phyloP scores from a whole-genome alignment of 2,329 filamentous ascomycete species.

The Immersiporthe knoxdaviesiana region DNA sequence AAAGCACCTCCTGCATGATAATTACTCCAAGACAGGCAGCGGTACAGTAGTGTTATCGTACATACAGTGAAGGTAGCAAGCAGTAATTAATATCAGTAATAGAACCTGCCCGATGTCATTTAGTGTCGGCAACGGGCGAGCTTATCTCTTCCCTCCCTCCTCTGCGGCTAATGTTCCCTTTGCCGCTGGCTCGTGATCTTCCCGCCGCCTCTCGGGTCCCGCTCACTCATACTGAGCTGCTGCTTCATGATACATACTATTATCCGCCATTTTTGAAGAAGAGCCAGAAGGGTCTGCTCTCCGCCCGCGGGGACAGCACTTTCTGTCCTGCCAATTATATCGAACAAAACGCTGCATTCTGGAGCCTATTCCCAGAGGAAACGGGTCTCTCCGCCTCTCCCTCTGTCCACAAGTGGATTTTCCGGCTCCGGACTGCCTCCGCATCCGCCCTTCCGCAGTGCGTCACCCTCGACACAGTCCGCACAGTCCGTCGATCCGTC shows the following conservation, averaged over 20 bases:
- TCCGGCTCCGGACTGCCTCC: slow-evolving; percentile 7
- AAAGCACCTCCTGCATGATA: background rate
- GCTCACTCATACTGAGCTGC: background rate
- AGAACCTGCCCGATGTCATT: background rate
- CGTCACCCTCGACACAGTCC: background rate
- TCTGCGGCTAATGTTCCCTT: background rate
- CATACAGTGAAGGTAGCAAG: too few relatives aligned
- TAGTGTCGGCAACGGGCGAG: background rate
- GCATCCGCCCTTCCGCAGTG: slow-evolving; percentile 12
- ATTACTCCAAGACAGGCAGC: background rate
- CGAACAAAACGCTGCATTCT: background rate
- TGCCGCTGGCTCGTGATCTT: background rate
- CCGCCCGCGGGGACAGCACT: background rate
- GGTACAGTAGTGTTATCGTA: background rate
- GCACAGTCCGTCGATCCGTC: background rate
- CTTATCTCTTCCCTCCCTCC: background rate
- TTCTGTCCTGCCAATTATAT: background rate
- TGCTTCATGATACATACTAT: background rate
- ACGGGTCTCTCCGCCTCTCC: background rate
- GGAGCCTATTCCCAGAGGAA: background rate
- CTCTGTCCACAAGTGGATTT: background rate
- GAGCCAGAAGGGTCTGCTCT: background rate
- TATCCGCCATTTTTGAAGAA: background rate
- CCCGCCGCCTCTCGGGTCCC: background rate
- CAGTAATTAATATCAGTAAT: background rate